Evolutionary conservation across 768 basidiomycete genomes (phyloP), one percentile per base, ranked within the genome.

Genomic region (Tricholoma furcatifolium): DNA sequence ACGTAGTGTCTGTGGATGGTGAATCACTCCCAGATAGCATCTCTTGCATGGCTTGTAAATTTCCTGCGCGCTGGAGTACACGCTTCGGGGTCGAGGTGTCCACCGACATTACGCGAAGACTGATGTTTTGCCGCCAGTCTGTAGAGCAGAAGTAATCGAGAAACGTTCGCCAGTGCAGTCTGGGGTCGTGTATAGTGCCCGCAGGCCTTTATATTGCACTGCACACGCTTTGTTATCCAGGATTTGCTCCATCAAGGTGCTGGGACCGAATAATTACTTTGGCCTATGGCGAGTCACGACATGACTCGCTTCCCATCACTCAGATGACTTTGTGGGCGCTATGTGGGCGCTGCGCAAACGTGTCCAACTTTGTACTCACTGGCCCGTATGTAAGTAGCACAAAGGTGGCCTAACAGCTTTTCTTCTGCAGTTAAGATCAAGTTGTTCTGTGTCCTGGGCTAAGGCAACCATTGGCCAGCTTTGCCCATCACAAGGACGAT

Each of bases 31-130:
- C 3, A 27, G 27, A 27, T 27, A 62, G 56, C 50, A 63, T 66
- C 39, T 61, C 62, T 53, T 57, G 51, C 4, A 60, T 56, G 24
- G 61, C 64, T 24, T 67, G 64, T 42, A 78, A 54, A 47, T 64
- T 69, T 11, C 66, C 66, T 1, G 76, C 75, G n/a, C 77, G 68
- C 44, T 65, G 70, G 4, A 78, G 60, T 27, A 65, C 53, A 14
- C 65, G 67, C 30, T 34, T 53, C 14, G 64, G 55, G 23, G 52
- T 43, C 9, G 51, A 44, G 23, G 14, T 2, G 24, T 54, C 53
- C 24, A 34, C 38, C 27, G 53, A 42, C 53, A 48, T 43, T n/a
- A 11, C 4, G 18, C 17, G 38, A 49, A 11, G 17, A 12, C 18
- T 24, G 44, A 36, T 41, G 27, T 31, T 47, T 11, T 23, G 27